Conservation (phyloP, 768 basidiomycete species). For the Termitomyces sp. region DNA sequence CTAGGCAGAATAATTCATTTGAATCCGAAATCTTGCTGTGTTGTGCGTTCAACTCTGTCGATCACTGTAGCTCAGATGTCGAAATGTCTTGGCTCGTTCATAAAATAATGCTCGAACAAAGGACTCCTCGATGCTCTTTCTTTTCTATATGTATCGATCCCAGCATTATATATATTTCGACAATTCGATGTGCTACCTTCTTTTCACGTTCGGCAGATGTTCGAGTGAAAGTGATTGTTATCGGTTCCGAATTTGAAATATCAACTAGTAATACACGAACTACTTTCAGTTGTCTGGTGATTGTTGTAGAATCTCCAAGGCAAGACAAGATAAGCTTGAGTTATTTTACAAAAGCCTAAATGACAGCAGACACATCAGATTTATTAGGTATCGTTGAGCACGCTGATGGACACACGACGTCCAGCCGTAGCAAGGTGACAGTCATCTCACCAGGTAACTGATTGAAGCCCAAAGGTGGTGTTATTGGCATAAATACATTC, state of each 20-base stretch:
- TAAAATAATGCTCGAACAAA: background rate
- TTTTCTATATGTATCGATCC: background rate
- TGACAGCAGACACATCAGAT: conserved; percentile 36
- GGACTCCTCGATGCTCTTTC: background rate
- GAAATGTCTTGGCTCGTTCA: background rate
- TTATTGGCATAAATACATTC: conserved; percentile 33
- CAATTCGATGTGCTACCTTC: background rate
- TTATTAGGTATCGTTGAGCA: conserved; percentile 41
- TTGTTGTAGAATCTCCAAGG: background rate
- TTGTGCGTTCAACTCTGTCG: background rate
- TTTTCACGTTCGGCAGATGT: too few relatives aligned
- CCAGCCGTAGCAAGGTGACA: conserved; percentile 30
- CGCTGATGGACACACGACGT: conserved; percentile 45
- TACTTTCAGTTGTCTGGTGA: background rate
- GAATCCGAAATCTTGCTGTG: conserved; percentile 3
- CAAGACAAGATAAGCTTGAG: conserved; percentile 30
- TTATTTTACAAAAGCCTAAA: conserved; percentile 37
- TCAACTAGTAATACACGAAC: too few relatives aligned
- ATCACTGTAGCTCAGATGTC: background rate
- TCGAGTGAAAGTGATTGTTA: too few relatives aligned
- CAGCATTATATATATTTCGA: background rate
- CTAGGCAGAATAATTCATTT: conserved; percentile 13
- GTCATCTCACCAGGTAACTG: conserved; percentile 40
- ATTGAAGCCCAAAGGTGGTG: conserved; percentile 37
- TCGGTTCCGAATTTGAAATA: background rate